Percentiles rank a stretch among this genome's conserved stretches.
Conservation (phyloP, 2,329 filamentous ascomycete genomes). For the Phialophora macrospora region DNA sequence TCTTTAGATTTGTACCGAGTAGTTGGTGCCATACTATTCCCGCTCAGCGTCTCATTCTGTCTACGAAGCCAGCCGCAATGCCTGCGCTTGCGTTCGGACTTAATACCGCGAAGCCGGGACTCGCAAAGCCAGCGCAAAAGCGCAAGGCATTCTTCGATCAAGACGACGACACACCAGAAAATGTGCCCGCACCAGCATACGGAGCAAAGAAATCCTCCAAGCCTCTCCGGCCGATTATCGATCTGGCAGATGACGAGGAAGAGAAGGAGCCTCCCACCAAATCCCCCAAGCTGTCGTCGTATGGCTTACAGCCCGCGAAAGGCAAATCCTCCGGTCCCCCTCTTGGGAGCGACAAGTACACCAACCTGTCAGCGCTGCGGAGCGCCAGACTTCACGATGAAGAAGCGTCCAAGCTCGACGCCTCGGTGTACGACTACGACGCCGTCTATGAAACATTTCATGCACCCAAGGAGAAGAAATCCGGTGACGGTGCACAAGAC, state of each 20-base stretch:
- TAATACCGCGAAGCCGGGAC: constrained; percentile 44
- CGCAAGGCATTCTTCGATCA: constrained; percentile 55
- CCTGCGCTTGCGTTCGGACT: constrained; percentile 51
- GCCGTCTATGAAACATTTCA: constrained; percentile 56
- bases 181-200: constrained; percentile 26
- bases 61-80: constrained; percentile 32
- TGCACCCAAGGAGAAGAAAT: constrained; percentile 40
- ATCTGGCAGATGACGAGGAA: constrained; percentile 33
- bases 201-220: constrained; percentile 41
- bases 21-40: background rate
- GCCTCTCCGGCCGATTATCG: constrained; percentile 26
- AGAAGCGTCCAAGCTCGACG: constrained; percentile 51
- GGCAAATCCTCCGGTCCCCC: constrained; percentile 17
- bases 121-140: constrained; percentile 48
- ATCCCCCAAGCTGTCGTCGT: constrained; percentile 40
- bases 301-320: constrained; percentile 38
- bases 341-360: constrained; percentile 44
- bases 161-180: constrained; percentile 45
- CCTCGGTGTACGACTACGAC: constrained; percentile 57
- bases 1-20: too few species aligned
- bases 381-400: constrained; percentile 53
- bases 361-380: constrained; percentile 53
- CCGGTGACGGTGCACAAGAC: constrained; percentile 27
- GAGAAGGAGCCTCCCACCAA: constrained; percentile 42
- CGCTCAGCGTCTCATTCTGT: background rate